Conservation (phyloP, 2,329 filamentous ascomycete genomes). For the Sporothrix phasma region DNA sequence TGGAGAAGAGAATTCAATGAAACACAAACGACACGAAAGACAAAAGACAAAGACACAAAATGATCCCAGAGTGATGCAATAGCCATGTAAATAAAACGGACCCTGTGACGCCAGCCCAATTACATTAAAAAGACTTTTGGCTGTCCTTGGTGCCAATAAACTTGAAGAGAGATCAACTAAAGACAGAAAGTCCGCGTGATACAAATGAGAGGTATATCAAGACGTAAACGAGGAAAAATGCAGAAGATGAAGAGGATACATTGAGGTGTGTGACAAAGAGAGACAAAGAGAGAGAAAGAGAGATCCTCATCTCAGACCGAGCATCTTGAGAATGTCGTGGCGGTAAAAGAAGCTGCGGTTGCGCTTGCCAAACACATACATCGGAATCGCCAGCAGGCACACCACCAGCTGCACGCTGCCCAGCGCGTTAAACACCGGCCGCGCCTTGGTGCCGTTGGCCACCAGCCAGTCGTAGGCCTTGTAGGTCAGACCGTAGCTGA, state of each 20-base stretch:
- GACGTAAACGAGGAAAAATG: not conserved
- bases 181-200: not conserved
- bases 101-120: slow-evolving; percentile 2
- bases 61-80: not conserved
- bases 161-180: not conserved
- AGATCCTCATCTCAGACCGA: slow-evolving; percentile 24
- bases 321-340: slow-evolving; percentile 56
- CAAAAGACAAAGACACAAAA: not conserved
- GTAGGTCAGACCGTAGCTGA: slow-evolving; percentile 77
- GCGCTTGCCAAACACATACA: slow-evolving; percentile 69
- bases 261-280: not conserved
- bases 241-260: not conserved
- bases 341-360: slow-evolving; percentile 65
- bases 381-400: slow-evolving; percentile 63
- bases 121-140: slow-evolving; percentile 1
- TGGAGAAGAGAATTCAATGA: not conserved
- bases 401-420: slow-evolving; percentile 68
- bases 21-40: not conserved
- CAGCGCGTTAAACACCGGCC: slow-evolving; percentile 54
- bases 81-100: not conserved
- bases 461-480: slow-evolving; percentile 78
- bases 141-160: not conserved
- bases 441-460: slow-evolving; percentile 46
- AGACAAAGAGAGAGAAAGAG: not conserved
- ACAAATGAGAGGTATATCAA: not conserved